Evolutionary conservation across 2,329 filamentous ascomycete species (phyloP), one percentile per base, ranked within the genome.

Genomic region (Aspergillus neotritici): DNA sequence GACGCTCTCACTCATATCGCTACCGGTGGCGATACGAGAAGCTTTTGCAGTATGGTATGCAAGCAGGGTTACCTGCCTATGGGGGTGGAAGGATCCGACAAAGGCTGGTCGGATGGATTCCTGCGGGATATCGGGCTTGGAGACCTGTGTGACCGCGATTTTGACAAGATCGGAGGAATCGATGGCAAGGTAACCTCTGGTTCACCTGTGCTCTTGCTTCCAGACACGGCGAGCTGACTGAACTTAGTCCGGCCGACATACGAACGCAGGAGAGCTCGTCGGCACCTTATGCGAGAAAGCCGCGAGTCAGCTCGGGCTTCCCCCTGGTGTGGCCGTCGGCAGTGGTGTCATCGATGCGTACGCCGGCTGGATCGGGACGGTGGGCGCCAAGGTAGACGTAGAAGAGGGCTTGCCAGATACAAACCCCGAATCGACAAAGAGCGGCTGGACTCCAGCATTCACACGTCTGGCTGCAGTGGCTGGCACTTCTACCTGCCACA

Each of bases 341-440:
- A 93, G 87, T 60, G 89, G 88, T 66, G 90, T 96, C 54, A 96
- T 96, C 60, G 90, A 96, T 64, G 90, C 90, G 21, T 96, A 96
- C 57, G 90, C 90, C 49, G 90, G 90, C 52, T 96, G 90, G 90
- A 90, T 96, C 54, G 90, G 90, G 49, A 95, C 90, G 1, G 90
- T 96, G 10, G 90, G 90, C 44, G 90, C 90, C 44, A 94, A 94
- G 66, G 86, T 95, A 15, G 34, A 21, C 34, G 9, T 35, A 47
- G 76, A 75, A 30, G 73, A 77, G 5, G 77, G 84, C 1, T 17
- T 17, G 17, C 5, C 17, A 4, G 17, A 5, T 5, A 17, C 17
- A 17, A 5, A 17, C 17, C 17, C 17, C 3, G 17, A 17, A 17
- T 17, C 17, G 5, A 17, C 17, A 5, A 81, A 84, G 61, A 91